Base-by-base conservation (phyloP, 2,329 filamentous ascomycete species). In the Trichophyton rubrum region DNA sequence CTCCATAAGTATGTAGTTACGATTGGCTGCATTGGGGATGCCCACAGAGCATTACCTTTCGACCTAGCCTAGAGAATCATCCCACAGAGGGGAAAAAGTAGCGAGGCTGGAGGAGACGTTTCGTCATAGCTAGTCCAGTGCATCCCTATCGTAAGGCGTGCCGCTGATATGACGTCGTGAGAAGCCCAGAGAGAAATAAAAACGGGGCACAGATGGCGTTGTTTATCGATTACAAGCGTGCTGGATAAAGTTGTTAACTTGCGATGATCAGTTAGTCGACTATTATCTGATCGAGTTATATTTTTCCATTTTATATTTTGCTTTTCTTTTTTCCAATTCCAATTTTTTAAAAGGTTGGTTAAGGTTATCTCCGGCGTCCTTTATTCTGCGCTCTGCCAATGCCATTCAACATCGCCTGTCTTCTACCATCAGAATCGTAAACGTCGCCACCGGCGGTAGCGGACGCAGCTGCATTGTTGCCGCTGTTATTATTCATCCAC, bases 401-500 rank as follows among this genome's bases (percentile, higher is more conserved):
- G 1, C 61, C 63, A 56, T 64, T 65, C 22, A 59, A 20, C 17
- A 53, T 20, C 24, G 40, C 43, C 43, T 58, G 40, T 22, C 58
- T 45, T 15, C 58, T 30, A 13, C 35, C 24, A 11, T 60, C 58
- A 4, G 58, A 60, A 22, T 60, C 58, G 13, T 60, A 53, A 40
- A 55, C n/a, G 7, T 59, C 57, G 30, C 59, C 58, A 13, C 57
- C 58, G 43, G 66, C 65, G 53, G 64, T 61, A 57, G 63, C 59
- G 4, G 62, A 56, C 30, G 60, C 62, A 11, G 69, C 69, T 58
- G 69, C 70, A 24, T 70, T 69, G 11, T 65, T 30, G 27, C 27
- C 62, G 60, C 71, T 68, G 8, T 63, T 69, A 45, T 69, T 69
- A 62, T 83, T 83, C 67, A 85, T 84, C 65, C 84, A 85, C 63